Conservation (phyloP, 164 flowering plant genomes). For the Berberis thunbergii region DNA sequence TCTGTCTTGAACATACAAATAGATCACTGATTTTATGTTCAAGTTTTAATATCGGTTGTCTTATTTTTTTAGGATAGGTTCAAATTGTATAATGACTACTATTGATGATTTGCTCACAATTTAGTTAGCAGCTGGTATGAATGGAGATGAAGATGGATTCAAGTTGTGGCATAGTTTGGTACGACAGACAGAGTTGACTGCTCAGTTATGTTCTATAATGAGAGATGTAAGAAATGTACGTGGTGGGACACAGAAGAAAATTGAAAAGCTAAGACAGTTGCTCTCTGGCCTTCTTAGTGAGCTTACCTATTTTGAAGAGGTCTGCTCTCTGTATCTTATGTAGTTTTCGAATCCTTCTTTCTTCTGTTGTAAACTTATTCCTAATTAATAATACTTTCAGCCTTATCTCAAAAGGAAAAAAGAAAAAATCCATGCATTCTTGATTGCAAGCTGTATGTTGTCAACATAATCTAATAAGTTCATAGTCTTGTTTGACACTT, state of each 20-base stretch:
- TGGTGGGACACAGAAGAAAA: constrained; percentile 94
- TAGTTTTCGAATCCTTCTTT: no score
- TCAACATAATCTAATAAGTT: not conserved
- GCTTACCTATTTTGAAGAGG: constrained; percentile 97
- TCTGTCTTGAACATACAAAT: no score
- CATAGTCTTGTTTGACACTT: not conserved
- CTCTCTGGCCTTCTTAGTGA: constrained; percentile 98
- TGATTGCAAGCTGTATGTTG: not conserved
- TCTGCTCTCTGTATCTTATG: constrained; percentile 13
- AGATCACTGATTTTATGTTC: no score
- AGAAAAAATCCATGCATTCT: no score
- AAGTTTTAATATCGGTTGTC: no score
- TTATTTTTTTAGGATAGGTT: no score
- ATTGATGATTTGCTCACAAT: no score
- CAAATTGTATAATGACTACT: no score
- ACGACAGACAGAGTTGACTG: constrained; percentile 93
- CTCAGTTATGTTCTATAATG: constrained; percentile 85
- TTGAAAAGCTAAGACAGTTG: constrained; percentile 93
- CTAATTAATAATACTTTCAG: no score
- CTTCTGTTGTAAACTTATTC: no score
- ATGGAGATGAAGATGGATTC: constrained; percentile 76
- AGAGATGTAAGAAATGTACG: constrained; percentile 96
- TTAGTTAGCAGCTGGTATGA: constrained; percentile 57
- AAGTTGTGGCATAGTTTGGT: constrained; percentile 96
- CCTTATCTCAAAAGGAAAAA: no score